These are phyloP conservation scores for Aleurites moluccanus DNA, from an alignment of 441 rosid species.

Conservation along the genomic window DNA sequence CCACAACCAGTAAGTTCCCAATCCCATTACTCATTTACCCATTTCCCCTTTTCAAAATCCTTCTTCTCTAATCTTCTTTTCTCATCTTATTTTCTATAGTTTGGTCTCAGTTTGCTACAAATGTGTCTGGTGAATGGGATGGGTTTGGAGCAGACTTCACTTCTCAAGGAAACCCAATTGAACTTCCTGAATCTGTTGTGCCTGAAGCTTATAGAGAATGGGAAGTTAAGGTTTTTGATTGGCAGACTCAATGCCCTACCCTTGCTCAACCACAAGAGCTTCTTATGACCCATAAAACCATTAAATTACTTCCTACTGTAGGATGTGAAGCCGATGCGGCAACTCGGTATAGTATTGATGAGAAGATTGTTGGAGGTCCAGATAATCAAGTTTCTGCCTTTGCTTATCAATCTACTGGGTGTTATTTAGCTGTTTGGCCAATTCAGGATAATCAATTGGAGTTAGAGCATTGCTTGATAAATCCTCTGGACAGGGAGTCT, in stretches of 20 bases:
- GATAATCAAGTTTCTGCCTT: conserved; percentile 46
- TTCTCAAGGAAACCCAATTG: conserved; percentile 59
- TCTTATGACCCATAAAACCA: conserved; percentile 51
- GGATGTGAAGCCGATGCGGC: conserved; percentile 99
- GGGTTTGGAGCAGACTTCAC: conserved; percentile 89
- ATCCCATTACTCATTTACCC: neutral
- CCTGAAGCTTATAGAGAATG: conserved; percentile 91
- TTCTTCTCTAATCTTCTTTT: neutral
- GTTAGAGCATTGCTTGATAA: conserved; percentile 77
- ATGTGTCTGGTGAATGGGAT: conserved; percentile 95
- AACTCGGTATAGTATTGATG: conserved; percentile 58
- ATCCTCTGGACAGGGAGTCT: conserved; percentile 74
- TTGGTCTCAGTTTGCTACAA: conserved; percentile 51
- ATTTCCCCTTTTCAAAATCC: neutral
- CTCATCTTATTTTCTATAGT: neutral
- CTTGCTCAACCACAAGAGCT: conserved; percentile 51
- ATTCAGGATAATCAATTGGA: conserved; percentile 39
- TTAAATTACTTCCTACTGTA: conserved; percentile 91
- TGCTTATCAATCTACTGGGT: conserved; percentile 68
- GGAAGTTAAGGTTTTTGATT: conserved; percentile 90
- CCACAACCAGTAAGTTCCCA: conserved; percentile 6
- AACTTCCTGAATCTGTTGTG: conserved; percentile 80
- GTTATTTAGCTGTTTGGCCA: conserved; percentile 73
- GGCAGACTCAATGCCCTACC: conserved; percentile 98
- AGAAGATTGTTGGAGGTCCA: conserved; percentile 43